A percentile compares a stretch with the other conserved stretches of the same genome.
Conservation (phyloP, 768 basidiomycete genomes). For the Pleurotus tuber-regium region DNA sequence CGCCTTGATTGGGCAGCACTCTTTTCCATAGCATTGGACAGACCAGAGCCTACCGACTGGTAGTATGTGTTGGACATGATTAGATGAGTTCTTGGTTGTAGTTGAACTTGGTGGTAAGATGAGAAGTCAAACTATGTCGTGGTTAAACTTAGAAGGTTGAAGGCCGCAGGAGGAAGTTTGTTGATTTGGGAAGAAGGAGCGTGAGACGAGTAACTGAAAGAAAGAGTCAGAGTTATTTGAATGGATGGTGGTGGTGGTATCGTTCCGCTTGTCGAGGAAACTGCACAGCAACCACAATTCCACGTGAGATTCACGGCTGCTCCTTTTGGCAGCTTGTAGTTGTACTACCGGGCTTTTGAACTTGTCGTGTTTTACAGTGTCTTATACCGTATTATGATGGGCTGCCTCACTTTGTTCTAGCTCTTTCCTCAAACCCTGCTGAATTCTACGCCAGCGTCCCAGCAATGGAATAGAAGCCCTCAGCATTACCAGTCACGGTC, state of each 20-base stretch:
- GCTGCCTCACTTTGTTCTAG: background rate
- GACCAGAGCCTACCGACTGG: conserved; percentile 12
- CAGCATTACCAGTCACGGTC: conserved; percentile 1
- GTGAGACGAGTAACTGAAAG: conserved; percentile 1
- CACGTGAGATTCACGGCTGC: background rate
- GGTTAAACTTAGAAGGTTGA: no score
- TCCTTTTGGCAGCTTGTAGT: no score
- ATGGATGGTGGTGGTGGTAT: conserved; percentile 1
- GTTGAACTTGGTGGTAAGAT: background rate
- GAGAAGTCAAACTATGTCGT: no score
- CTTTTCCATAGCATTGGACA: conserved; percentile 29
- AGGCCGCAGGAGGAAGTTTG: no score
- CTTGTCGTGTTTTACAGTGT: background rate
- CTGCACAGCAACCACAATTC: no score
- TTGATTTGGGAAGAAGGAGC: background rate
- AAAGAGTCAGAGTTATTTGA: background rate
- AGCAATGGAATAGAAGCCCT: background rate
- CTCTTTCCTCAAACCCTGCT: background rate
- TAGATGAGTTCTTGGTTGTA: background rate
- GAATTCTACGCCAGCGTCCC: background rate
- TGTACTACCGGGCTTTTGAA: no score
- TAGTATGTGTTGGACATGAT: conserved; percentile 3
- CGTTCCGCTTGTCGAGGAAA: no score
- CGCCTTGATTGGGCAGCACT: conserved; percentile 29
- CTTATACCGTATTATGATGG: background rate